A percentile compares a stretch with the other conserved stretches of the same genome.
These are phyloP conservation scores for Lecanicillium sp. DNA, from an alignment of 2,329 filamentous ascomycete genomes.

Conservation along the genomic window DNA sequence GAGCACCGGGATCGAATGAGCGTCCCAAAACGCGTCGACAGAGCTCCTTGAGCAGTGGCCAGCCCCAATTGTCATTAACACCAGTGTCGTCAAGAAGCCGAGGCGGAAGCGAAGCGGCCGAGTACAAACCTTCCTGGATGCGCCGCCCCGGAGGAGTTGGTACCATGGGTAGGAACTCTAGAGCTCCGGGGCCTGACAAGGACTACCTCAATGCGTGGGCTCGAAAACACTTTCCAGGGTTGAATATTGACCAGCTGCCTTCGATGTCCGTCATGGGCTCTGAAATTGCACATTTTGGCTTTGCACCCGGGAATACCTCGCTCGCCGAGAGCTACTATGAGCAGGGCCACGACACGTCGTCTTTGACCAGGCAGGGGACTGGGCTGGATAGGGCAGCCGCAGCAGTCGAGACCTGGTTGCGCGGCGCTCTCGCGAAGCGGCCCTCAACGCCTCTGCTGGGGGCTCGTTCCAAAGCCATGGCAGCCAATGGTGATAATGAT, in stretches of 20 bases:
- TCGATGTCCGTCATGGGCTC: conserved; percentile 59
- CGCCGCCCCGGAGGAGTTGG: conserved; percentile 83
- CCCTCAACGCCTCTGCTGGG: conserved; percentile 43
- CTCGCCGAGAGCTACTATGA: conserved; percentile 47
- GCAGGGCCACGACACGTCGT: conserved; percentile 34
- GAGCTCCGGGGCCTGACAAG: conserved; percentile 71
- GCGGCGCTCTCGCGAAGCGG: conserved; percentile 66
- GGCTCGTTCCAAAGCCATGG: conserved; percentile 18
- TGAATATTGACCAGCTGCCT: conserved; percentile 62
- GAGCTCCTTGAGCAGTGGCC: conserved; percentile 29
- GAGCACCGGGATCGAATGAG: conserved; percentile 27
- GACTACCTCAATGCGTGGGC: conserved; percentile 82
- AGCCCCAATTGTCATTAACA: conserved; percentile 24
- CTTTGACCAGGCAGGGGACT: conserved; percentile 38
- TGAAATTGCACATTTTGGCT: conserved; percentile 51
- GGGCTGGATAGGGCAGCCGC: conserved; percentile 77
- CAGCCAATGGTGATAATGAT: conserved; percentile 43
- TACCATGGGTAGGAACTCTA: conserved; percentile 63
- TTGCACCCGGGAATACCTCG: conserved; percentile 30
- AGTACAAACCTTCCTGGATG: conserved; percentile 53
- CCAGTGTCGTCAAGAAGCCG: conserved; percentile 28
- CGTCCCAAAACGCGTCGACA: conserved; percentile 31
- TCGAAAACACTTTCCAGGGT: conserved; percentile 71
- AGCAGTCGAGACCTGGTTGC: conserved; percentile 83
- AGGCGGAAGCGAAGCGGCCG: conserved; percentile 28